Percentiles rank a stretch among this genome's conserved stretches.
Conservation (phyloP, 2,329 filamentous ascomycete species). For the Alternaria triticimaculans region DNA sequence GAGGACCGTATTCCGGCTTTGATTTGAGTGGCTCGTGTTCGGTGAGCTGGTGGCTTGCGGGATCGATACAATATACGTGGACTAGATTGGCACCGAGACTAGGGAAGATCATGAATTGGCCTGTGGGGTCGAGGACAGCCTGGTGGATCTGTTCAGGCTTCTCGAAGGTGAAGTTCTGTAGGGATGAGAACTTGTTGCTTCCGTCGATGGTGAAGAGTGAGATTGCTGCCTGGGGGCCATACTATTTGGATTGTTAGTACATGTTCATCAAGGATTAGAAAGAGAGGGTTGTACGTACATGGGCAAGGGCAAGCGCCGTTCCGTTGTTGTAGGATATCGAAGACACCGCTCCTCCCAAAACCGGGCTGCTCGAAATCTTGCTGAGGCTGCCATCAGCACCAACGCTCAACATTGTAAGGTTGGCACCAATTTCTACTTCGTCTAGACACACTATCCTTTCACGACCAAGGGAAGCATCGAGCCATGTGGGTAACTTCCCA, state of each 20-base stretch:
- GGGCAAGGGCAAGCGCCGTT: conserved; percentile 46
- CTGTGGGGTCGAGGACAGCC: conserved; percentile 69
- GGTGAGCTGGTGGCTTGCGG: conserved; percentile 52
- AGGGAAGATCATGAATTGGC: conserved; percentile 67
- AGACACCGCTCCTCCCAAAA: conserved; percentile 50
- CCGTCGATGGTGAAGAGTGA: conserved; percentile 36
- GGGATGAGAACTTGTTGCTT: conserved; percentile 15
- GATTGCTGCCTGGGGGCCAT: conserved; percentile 46
- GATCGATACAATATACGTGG: conserved; percentile 64
- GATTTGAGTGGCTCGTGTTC: conserved; percentile 54
- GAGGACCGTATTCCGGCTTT: conserved; percentile 65
- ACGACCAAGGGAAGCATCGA: conserved; percentile 61
- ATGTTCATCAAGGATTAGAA: not conserved
- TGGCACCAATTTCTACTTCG: conserved; percentile 63
- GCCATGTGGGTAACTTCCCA: conserved; percentile 65
- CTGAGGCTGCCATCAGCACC: conserved; percentile 48
- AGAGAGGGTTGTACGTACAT: conserved; percentile 8
- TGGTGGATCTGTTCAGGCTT: conserved; percentile 64
- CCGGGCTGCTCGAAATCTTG: conserved; percentile 40
- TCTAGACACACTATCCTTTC: conserved; percentile 66
- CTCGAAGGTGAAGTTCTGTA: conserved; percentile 54
- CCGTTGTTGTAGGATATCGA: conserved; percentile 52
- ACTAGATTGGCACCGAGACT: conserved; percentile 71
- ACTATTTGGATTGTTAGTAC: conserved; percentile 33
- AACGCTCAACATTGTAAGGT: conserved; percentile 12